Conservation (phyloP, 352 stramenopile genomes). For the Pilasporangium apinafurcum region DNA sequence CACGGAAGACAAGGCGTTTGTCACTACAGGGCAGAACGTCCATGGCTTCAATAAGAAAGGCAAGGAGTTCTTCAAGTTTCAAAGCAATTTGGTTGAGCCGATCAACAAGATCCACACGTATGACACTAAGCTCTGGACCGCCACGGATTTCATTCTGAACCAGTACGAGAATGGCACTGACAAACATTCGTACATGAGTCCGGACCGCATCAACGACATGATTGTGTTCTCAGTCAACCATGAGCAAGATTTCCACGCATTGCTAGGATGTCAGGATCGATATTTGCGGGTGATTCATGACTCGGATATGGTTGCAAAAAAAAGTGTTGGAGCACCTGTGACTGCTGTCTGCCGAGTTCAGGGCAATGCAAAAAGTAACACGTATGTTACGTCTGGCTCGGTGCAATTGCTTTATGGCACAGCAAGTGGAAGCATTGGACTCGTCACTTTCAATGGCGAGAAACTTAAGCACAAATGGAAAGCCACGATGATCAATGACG, state of each 20-base stretch:
- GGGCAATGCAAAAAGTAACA: slow-evolving; percentile 6
- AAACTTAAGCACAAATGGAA: slow-evolving; percentile 75
- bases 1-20: slow-evolving; percentile 64
- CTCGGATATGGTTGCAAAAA: slow-evolving; percentile 52
- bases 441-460: slow-evolving; percentile 63
- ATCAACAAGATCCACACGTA: slow-evolving; percentile 65
- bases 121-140: slow-evolving; percentile 69
- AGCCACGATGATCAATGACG: slow-evolving; percentile 24
- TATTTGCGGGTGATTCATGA: slow-evolving; percentile 59
- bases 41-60: slow-evolving; percentile 80
- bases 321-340: slow-evolving; percentile 41
- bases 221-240: slow-evolving; percentile 46
- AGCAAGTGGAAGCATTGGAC: slow-evolving; percentile 36
- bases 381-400: slow-evolving; percentile 7
- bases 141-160: slow-evolving; percentile 77
- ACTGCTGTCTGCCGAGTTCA: slow-evolving; percentile 40
- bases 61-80: slow-evolving; percentile 85
- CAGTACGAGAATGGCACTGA: slow-evolving; percentile 80
- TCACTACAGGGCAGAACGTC: slow-evolving; percentile 64
- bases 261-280: slow-evolving; percentile 73
- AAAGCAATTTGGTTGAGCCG: slow-evolving; percentile 78
- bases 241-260: slow-evolving; percentile 51
- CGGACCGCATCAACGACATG: slow-evolving; percentile 80
- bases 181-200: slow-evolving; percentile 69
- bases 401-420: slow-evolving; percentile 71